Conservation (phyloP, 768 basidiomycete species). For the Chiua virens region DNA sequence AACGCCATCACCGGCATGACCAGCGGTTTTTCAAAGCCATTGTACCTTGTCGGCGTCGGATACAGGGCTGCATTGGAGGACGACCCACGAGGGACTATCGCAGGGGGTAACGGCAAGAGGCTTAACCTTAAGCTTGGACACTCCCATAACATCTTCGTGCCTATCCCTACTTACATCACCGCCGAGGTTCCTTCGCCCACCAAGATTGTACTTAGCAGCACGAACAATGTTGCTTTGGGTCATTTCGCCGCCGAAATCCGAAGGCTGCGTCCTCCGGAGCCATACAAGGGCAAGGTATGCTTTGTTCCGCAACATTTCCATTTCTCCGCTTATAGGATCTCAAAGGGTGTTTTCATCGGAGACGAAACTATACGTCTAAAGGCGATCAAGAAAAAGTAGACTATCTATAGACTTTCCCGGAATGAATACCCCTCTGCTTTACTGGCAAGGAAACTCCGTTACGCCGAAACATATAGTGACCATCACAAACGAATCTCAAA, state of each 20-base stretch:
- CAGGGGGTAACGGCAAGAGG: slow-evolving; percentile 61
- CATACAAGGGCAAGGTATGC: slow-evolving; percentile 95
- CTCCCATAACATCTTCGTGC: slow-evolving; percentile 82
- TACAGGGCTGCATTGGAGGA: slow-evolving; percentile 87
- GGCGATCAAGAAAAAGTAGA: slow-evolving; percentile 94
- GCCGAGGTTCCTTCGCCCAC: slow-evolving; percentile 81
- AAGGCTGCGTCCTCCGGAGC: slow-evolving; percentile 86
- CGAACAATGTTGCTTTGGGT: slow-evolving; percentile 85
- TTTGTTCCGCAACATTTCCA: neutral
- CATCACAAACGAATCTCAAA: neutral
- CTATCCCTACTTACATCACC: slow-evolving; percentile 79
- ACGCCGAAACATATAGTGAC: neutral
- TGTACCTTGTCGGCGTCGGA: slow-evolving; percentile 93
- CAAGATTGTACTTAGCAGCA: slow-evolving; percentile 78
- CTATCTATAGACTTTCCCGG: slow-evolving; percentile 2
- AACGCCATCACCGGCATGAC: slow-evolving; percentile 93
- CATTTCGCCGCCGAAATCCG: slow-evolving; percentile 87
- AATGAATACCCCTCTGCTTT: neutral
- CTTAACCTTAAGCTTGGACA: slow-evolving; percentile 92
- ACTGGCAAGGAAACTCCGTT: neutral
- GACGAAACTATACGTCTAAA: slow-evolving; percentile 89
- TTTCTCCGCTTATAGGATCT: slow-evolving; percentile 3
- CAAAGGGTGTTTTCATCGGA: slow-evolving; percentile 91
- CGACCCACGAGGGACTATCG: slow-evolving; percentile 61
- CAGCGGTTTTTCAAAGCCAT: slow-evolving; percentile 76